Evolutionary conservation across 2,329 filamentous ascomycete genomes (phyloP), one percentile per base, ranked within the genome.

Genomic region (Colletotrichum siamense): DNA sequence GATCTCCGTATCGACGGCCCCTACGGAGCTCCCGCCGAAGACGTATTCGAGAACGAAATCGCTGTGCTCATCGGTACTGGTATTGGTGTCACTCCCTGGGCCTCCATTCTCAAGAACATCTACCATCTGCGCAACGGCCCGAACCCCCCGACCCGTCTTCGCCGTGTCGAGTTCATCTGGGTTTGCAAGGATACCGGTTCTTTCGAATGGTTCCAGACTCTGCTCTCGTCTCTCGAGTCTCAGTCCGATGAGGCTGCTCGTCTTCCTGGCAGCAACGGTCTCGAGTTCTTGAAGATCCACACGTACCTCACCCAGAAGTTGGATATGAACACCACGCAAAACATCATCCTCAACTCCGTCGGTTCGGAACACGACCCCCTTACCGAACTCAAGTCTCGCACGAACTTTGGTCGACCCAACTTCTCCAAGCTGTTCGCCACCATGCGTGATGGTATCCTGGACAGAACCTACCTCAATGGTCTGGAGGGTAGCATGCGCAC

Each of bases 81-180:
- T 86, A 97, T 97, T 78, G 95, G 95, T 80, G 95, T 97, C 61
- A 97, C 95, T 9, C 95, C 95, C 2, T 97, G 95, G 95, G 95
- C 95, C 2, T 90, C 94, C 3, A 96, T 97, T 79, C 89, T 97
- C 79, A 99, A 99, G 88, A 98, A 98, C 85, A 99, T 99, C 86
- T 99, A 96, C 95, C 96, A 99, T 85, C 90, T 98, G 82, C 95
- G 97, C 78, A 94, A 97, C 79, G 92, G 94, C 18, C 96, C 96
- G 9, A 97, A 98, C 36, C 36, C 36, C 36, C 36, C 36, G 36
- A 39, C 36, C 36, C 95, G 96, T 82, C 93, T 99, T 63, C 95
- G 96, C 76, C 94, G 97, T 84, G 96, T 99, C 36, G 97, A 99
- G 85, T 99, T 99, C 86, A 98, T 99, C 88, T 99, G 97, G 97